Evolutionary conservation across 2,329 filamentous ascomycete genomes (phyloP).

Genomic region (Fusarium chaquense): DNA sequence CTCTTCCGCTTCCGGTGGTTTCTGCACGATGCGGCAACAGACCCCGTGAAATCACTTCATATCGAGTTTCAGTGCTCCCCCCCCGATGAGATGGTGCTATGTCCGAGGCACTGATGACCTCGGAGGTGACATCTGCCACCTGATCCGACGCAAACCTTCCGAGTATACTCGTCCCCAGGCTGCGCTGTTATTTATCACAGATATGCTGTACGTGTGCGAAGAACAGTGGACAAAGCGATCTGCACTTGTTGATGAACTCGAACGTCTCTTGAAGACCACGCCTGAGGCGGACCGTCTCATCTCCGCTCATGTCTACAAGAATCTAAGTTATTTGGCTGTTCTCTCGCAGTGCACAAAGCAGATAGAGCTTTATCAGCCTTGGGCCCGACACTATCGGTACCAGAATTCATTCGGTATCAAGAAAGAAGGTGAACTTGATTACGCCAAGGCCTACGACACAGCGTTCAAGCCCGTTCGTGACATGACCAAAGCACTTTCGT

Average conservation of each 20-base stretch:
- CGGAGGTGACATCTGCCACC: neutral
- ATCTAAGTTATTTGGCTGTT: neutral
- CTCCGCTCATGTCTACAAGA: neutral
- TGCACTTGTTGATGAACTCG: neutral
- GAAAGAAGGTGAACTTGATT: neutral
- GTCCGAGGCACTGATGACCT: too few species aligned
- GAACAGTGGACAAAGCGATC: neutral
- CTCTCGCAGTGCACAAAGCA: neutral
- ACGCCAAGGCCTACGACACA: too few species aligned
- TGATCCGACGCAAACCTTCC: accelerated
- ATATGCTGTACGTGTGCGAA: too few species aligned
- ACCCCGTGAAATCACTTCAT: neutral
- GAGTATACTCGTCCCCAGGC: neutral
- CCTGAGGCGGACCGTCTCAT: neutral
- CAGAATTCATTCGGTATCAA: too few species aligned
- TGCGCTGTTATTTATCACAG: too few species aligned
- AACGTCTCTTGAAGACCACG: neutral
- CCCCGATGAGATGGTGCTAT: neutral
- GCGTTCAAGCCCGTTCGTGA: neutral
- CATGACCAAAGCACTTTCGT: neutral
- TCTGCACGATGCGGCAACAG: neutral
- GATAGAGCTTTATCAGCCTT: neutral
- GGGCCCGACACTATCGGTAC: neutral
- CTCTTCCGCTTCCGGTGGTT: neutral
- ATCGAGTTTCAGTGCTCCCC: neutral